Base-by-base conservation (phyloP, 2,329 filamentous ascomycete species). In the Calonectria ilicicola region DNA sequence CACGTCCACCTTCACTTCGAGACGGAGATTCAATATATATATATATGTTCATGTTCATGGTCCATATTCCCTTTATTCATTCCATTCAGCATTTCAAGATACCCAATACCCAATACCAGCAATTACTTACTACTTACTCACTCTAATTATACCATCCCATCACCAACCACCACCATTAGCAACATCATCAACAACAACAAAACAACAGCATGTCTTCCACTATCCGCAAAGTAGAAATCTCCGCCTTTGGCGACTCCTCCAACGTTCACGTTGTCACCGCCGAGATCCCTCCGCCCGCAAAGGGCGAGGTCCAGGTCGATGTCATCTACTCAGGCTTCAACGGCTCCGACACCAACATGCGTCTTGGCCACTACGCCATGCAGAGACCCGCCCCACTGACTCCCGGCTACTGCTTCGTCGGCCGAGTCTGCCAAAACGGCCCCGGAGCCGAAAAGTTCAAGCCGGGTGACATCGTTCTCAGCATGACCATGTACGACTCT, bases 301-400 rank as follows among this genome's bases (percentile, higher is more conserved):
- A 83, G 10, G 78, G 83, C 32, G 81, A 89, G 68, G 87, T 89
- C 29, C 87, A 87, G 64, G 82, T 88, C 70, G 83, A 85, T 63
- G 84, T 88, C 70, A 77, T 87, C 67, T 88, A 88, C 79, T 78
- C 86, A 3, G 85, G 86, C 63, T 88, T 89, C 80, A 82, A 83
- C 1, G 87, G 87, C 42, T 79, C 83, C 71, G 87, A 89, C 76
- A 83, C 88, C 78, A 84, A 85, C 73, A 89, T 89, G 87, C 85
- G 87, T 26, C 79, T 83, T 23, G 87, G 87, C 68, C 75, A 73
- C n/a, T 89, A 89, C 73, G 87, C 86, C 1, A 74, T 86, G 68
- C 86, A 88, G 74, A 84, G 77, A 65, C 79, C 81, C 14, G 84
- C 87, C 0, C 87, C 87, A 2, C 77, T 89, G 1, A 88, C 86